A percentile compares a stretch with the other conserved stretches of the same genome.
Evolutionary conservation across 495 filamentous ascomycete genomes (phyloP).

Genomic region (Lentithecium fluviatile): DNA sequence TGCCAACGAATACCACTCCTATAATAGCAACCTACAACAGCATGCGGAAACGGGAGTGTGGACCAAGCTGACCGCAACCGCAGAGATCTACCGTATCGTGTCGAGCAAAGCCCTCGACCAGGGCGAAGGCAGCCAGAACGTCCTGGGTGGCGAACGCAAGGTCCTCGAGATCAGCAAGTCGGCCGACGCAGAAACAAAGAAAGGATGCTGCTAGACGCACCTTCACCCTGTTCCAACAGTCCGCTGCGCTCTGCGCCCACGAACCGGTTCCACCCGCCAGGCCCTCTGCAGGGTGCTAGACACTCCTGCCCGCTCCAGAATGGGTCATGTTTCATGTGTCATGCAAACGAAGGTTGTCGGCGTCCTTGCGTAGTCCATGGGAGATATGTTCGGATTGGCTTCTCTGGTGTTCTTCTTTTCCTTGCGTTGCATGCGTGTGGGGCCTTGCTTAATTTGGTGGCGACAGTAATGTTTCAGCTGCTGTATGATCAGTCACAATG

Average conservation of each 20-base stretch:
- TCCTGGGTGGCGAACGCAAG: slow-evolving; percentile 64
- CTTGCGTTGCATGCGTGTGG: slow-evolving; percentile 24
- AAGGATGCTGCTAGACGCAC: slow-evolving; percentile 76
- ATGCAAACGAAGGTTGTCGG: slow-evolving; percentile 29
- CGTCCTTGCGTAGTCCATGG: slow-evolving; percentile 23
- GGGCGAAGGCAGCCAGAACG: slow-evolving; percentile 71
- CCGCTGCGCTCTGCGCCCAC: background rate
- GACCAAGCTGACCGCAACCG: slow-evolving; percentile 1
- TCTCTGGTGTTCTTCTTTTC: slow-evolving; percentile 10
- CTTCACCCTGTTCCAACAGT: background rate
- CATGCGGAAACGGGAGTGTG: background rate
- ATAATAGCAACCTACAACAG: too few species aligned
- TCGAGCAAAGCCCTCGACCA: slow-evolving; percentile 94
- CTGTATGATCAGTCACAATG: slow-evolving; percentile 34
- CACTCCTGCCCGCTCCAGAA: background rate
- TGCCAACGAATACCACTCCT: slow-evolving; percentile 25
- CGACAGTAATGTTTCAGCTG: slow-evolving; percentile 21
- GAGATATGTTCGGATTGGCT: slow-evolving; percentile 7
- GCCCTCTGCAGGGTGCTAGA: background rate
- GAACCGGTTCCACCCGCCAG: background rate
- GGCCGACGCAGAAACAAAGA: slow-evolving; percentile 71
- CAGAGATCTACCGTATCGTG: slow-evolving; percentile 99
- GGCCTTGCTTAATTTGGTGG: slow-evolving; percentile 4
- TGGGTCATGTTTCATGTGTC: slow-evolving; percentile 7
- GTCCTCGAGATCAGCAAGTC: slow-evolving; percentile 78